These are phyloP conservation scores for Diaporthe caulivora DNA, from an alignment of 2,329 filamentous ascomycete genomes.

Conservation along the genomic window DNA sequence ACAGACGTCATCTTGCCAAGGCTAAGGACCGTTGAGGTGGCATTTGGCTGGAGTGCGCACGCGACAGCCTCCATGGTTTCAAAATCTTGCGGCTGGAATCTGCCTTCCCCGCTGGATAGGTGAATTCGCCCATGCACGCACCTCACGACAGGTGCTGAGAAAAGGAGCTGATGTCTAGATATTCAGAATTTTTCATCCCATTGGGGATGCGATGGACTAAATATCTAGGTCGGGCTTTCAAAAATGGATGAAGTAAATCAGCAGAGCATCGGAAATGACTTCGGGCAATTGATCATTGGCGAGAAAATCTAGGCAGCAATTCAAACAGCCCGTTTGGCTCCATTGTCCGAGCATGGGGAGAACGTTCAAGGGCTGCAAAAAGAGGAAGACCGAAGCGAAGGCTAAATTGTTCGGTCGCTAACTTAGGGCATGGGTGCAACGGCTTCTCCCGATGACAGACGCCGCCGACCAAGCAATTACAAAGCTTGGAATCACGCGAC, in stretches of 20 bases:
- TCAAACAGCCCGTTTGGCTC: not conserved
- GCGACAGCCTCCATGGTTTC: conserved; percentile 2
- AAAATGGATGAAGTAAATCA: conserved; percentile 1
- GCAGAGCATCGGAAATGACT: not conserved
- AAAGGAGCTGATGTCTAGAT: not conserved
- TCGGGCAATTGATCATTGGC: not conserved
- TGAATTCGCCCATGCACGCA: not conserved
- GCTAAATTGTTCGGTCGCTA: not conserved
- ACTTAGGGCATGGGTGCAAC: not conserved
- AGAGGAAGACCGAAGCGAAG: not conserved
- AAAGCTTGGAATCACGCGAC: no score
- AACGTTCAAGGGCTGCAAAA: not conserved
- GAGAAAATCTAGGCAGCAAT: not conserved
- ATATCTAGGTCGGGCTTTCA: not conserved
- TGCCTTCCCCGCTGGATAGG: not conserved
- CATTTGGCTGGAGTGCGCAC: not conserved
- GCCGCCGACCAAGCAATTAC: no score
- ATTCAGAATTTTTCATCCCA: not conserved
- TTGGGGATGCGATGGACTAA: not conserved
- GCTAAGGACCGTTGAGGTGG: not conserved
- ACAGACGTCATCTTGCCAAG: conserved; percentile 15
- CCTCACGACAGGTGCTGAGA: not conserved
- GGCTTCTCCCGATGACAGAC: not conserved
- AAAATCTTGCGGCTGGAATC: not conserved
- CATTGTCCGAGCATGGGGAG: not conserved